Evolutionary conservation across 495 filamentous ascomycete genomes (phyloP).

Genomic region (Articulospora tetracladia): DNA sequence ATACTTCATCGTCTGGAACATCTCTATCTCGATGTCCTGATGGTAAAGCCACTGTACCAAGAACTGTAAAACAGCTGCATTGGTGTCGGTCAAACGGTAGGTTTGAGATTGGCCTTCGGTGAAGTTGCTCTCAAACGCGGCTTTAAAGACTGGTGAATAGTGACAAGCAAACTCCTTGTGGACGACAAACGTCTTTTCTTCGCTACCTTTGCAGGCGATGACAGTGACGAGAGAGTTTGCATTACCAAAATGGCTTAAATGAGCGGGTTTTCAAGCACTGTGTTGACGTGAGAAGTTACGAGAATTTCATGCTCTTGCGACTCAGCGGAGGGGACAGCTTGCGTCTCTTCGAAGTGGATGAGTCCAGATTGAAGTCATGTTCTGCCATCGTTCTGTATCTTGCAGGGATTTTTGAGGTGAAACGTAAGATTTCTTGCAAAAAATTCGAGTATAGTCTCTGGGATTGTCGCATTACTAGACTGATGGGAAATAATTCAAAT

Average conservation of each 20-base stretch:
- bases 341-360: no score
- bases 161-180: not conserved
- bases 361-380: no score
- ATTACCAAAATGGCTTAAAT: not conserved
- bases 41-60: slow-evolving; percentile 9
- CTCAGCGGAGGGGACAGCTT: no score
- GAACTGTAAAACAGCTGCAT: not conserved
- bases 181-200: not conserved
- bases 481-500: no score
- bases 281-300: not conserved
- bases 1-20: not conserved
- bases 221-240: not conserved
- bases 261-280: no score
- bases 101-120: slow-evolving; percentile 1
- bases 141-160: not conserved
- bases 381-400: no score
- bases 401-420: no score
- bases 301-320: no score
- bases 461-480: no score
- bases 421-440: no score
- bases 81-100: not conserved
- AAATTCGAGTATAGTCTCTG: no score
- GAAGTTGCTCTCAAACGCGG: slow-evolving; percentile 1
- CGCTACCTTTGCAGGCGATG: not conserved
- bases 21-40: slow-evolving; percentile 2